A percentile compares a stretch with the other conserved stretches of the same genome.
Evolutionary conservation across 257 asterid genomes (phyloP).

Genomic region (Dorcoceras hygrometricum): DNA sequence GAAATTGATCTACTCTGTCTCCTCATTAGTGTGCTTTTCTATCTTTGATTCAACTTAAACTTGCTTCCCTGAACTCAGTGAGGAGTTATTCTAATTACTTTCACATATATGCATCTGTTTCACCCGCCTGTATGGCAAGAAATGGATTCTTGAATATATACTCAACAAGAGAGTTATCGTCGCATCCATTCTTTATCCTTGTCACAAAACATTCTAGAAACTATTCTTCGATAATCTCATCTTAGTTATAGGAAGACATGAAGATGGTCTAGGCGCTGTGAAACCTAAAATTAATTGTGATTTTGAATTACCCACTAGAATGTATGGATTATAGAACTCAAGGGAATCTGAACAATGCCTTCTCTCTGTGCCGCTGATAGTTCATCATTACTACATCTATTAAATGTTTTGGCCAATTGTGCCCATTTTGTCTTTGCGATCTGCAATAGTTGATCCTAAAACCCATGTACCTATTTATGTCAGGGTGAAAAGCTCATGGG

Average conservation of each 20-base stretch:
- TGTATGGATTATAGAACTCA: too few relatives aligned
- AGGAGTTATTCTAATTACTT: background rate
- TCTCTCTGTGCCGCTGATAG: background rate
- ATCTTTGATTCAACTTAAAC: background rate
- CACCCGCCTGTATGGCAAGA: background rate
- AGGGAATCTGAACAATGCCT: background rate
- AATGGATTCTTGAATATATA: background rate
- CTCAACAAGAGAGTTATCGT: background rate
- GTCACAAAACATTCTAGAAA: background rate
- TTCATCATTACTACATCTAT: background rate
- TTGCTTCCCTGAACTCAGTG: background rate
- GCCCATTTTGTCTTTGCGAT: background rate
- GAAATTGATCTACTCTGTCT: too few relatives aligned
- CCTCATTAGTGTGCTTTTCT: background rate
- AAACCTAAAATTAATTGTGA: background rate
- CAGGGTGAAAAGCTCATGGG: conserved; percentile 98
- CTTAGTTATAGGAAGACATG: background rate
- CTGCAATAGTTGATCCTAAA: background rate
- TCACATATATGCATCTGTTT: background rate
- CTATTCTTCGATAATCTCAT: background rate
- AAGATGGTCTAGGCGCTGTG: background rate
- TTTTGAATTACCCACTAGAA: background rate
- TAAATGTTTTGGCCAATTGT: background rate
- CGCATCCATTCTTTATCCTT: background rate
- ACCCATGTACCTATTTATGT: conserved; percentile 23